phyloP scores from a whole-genome alignment of 139 green algal species.

The Chlorella vulgaris region DNA sequence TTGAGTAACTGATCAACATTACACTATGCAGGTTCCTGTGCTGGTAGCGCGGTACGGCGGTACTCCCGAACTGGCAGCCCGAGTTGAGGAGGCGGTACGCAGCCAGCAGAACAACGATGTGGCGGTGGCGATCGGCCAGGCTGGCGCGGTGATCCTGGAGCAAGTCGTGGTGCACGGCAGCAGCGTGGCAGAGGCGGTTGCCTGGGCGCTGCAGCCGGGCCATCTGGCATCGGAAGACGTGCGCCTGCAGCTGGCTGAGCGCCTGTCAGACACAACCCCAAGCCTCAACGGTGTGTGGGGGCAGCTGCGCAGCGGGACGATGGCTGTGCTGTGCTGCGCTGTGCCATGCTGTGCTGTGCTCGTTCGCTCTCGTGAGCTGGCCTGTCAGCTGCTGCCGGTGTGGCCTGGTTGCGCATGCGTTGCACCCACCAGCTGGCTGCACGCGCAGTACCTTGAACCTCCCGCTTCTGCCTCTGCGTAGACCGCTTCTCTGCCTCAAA shows the following conservation, averaged over 20 bases:
- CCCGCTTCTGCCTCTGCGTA: too few relatives aligned
- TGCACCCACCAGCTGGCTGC: too few relatives aligned
- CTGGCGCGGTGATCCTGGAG: slow-evolving; percentile 59
- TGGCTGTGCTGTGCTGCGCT: too few relatives aligned
- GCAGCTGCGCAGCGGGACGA: too few relatives aligned
- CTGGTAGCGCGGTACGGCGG: slow-evolving; percentile 61
- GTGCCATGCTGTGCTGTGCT: too few relatives aligned
- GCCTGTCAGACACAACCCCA: too few relatives aligned
- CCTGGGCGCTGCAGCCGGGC: slow-evolving; percentile 44
- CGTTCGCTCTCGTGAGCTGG: too few relatives aligned
- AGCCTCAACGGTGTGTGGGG: too few relatives aligned
- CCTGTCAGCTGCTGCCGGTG: too few relatives aligned
- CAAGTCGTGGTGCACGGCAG: slow-evolving; percentile 22
- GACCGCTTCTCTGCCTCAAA: background rate
- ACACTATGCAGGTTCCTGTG: slow-evolving; percentile 40
- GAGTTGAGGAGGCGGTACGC: slow-evolving; percentile 56
- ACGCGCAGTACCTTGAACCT: too few relatives aligned
- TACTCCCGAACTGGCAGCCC: slow-evolving; percentile 41
- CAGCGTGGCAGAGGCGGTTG: slow-evolving; percentile 34
- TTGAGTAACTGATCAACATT: too few relatives aligned
- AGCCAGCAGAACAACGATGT: slow-evolving; percentile 65
- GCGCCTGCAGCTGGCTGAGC: background rate
- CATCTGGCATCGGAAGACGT: slow-evolving; percentile 16
- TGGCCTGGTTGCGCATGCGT: too few relatives aligned
- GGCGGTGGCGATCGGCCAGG: slow-evolving; percentile 48